Evolutionary conservation across 148 eudicot genomes (phyloP).

Genomic region (Spergularia bocconei): DNA sequence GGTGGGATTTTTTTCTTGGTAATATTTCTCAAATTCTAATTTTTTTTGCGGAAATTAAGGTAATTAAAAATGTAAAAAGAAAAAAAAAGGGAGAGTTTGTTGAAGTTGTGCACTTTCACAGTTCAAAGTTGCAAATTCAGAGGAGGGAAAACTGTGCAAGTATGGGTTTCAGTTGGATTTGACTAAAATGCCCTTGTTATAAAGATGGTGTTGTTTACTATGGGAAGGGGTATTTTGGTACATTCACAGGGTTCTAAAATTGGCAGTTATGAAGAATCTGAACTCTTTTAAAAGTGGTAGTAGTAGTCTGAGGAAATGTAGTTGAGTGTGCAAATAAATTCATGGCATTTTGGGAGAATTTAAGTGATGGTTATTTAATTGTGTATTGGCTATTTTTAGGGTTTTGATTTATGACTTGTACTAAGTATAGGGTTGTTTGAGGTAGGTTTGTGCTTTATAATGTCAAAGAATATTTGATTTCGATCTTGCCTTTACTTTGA

Average conservation of each 20-base stretch:
- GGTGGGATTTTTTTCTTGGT: background rate
- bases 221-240: conserved; percentile 11
- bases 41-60: background rate
- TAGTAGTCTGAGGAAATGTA: background rate
- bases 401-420: no score
- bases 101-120: background rate
- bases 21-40: background rate
- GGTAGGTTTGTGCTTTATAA: no score
- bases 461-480: no score
- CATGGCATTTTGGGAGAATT: background rate
- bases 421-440: no score
- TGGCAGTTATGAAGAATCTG: background rate
- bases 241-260: background rate
- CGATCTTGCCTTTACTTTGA: no score
- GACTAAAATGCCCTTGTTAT: conserved; percentile 14
- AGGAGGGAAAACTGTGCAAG: conserved; percentile 13
- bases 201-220: background rate
- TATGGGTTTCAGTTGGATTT: background rate
- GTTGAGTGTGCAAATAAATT: background rate
- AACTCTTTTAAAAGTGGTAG: background rate
- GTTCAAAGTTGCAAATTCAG: conserved; percentile 5
- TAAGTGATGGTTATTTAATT: no score
- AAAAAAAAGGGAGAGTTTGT: background rate
- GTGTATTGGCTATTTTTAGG: no score
- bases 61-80: background rate